Base-by-base conservation (phyloP, 495 filamentous ascomycete species). In the Glutinoglossum americanum region DNA sequence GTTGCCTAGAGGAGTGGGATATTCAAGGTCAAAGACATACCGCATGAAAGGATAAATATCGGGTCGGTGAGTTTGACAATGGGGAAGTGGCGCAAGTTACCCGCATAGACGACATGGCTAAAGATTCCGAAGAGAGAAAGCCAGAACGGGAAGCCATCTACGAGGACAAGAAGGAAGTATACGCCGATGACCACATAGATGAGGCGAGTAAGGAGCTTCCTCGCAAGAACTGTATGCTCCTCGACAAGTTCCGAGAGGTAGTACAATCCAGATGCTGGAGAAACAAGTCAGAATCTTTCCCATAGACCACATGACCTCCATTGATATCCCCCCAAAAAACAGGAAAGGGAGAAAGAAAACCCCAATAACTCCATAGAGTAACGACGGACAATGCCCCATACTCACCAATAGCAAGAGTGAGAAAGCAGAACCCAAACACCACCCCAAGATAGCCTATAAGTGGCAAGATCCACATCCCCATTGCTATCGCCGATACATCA, bases 161-260 rank as follows among this genome's bases (percentile, higher is more conserved):
- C 11, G 23, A 51, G 47, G 59, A 78, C 76, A 10, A 97, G 81
- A 6, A 93, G 71, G 27, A 81, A 59, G 64, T 94, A 90, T 30
- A 87, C 66, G 26, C 61, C 73, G 57, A 97, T 85, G 63, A 94
- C 80, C 57, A 70, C 70, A 74, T 95, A 94, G 68, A 98, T 96
- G 44, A 97, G 74, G 48, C 78, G 79, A 13, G 76, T 85, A 26
- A 98, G 76, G 26, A 95, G 74, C 58, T 81, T 85, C 65, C 94
- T 89, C 21, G 89, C 84, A 49, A 93, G 67, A 11, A 97, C 90
- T 11, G 89, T 97, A 66, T 97, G 90, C 65, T 98, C 92, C 71
- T 98, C 93, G 54, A 98, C 92, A 10, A 96, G 77, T 70, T 98
- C 92, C 1, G 92, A 96, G 51, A 98, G 84, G 67, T 98, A 98